Evolutionary conservation across 768 basidiomycete species (phyloP).

Genomic region (Hirschioporus abietinus): DNA sequence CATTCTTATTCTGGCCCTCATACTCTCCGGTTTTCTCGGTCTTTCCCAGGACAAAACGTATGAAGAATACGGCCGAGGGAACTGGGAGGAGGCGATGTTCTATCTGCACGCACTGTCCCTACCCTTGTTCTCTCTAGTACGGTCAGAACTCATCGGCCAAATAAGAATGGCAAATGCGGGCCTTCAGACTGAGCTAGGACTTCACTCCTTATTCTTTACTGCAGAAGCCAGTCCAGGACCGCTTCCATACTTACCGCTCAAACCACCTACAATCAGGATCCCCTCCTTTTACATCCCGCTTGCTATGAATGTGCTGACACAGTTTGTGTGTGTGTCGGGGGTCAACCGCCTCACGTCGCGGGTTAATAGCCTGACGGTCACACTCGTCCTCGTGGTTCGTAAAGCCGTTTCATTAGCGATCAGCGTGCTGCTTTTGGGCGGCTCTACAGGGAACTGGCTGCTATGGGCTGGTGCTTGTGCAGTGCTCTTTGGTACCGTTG

Average conservation of each 20-base stretch:
- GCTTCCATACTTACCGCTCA: constrained; percentile 28
- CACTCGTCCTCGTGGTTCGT: constrained; percentile 73
- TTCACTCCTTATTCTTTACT: not conserved
- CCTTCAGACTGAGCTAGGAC: constrained; percentile 24
- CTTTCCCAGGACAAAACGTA: constrained; percentile 83
- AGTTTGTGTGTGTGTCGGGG: constrained; percentile 79
- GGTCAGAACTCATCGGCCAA: constrained; percentile 46
- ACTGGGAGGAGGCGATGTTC: constrained; percentile 90
- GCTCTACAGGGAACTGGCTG: constrained; percentile 30
- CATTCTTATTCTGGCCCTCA: constrained; percentile 69
- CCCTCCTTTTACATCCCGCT: constrained; percentile 63
- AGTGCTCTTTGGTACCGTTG: constrained; percentile 67
- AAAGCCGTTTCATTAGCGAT: constrained; percentile 75
- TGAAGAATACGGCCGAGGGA: constrained; percentile 33
- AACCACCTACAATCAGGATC: constrained; percentile 31
- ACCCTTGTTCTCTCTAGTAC: constrained; percentile 67
- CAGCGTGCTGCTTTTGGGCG: constrained; percentile 51
- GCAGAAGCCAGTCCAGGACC: constrained; percentile 12
- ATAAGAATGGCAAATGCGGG: constrained; percentile 36
- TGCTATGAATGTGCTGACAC: constrained; percentile 73
- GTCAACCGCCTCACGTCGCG: constrained; percentile 81
- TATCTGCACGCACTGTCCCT: constrained; percentile 80
- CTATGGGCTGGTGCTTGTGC: constrained; percentile 68
- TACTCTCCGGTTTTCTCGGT: constrained; percentile 79
- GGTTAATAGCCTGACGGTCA: constrained; percentile 70